phyloP scores from a whole-genome alignment of 495 filamentous ascomycete species.

The Trichoderma erinaceum region DNA sequence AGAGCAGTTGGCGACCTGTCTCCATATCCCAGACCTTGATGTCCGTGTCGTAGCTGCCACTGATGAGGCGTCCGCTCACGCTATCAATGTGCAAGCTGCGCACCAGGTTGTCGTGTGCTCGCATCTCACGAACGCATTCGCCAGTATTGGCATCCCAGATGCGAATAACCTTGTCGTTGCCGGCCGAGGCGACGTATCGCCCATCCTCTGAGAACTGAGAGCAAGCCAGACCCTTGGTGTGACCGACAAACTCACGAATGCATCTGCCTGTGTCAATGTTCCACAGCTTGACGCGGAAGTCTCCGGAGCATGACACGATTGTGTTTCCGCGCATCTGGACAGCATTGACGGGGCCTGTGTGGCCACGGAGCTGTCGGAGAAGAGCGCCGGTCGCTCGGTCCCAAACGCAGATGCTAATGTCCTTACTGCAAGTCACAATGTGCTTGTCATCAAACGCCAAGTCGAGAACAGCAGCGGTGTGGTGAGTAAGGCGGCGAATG shows the following conservation, averaged over 20 bases:
- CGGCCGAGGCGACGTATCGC: conserved; percentile 80
- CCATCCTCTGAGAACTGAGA: conserved; percentile 93
- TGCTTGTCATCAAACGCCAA: conserved; percentile 84
- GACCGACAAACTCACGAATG: conserved; percentile 79
- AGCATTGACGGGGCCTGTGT: conserved; percentile 88
- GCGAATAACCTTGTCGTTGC: conserved; percentile 89
- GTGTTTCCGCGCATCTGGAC: conserved; percentile 89
- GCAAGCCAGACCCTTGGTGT: conserved; percentile 87
- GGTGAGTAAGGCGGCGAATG: conserved; percentile 64
- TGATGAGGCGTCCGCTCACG: conserved; percentile 73
- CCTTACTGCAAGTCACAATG: conserved; percentile 95
- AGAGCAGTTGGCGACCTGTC: conserved; percentile 19
- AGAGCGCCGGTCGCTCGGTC: conserved; percentile 69
- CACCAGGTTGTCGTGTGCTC: conserved; percentile 74
- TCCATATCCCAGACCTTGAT: conserved; percentile 52
- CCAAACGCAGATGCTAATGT: conserved; percentile 88
- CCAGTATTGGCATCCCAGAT: conserved; percentile 91
- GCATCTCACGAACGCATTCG: conserved; percentile 67
- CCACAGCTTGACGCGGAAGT: conserved; percentile 90
- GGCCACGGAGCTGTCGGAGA: conserved; percentile 70
- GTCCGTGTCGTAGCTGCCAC: conserved; percentile 86
- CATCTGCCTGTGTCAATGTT: conserved; percentile 78
- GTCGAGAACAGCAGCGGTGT: conserved; percentile 85
- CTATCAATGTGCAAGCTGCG: conserved; percentile 84
- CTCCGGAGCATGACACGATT: conserved; percentile 85